These are phyloP conservation scores for Penicillium sp. DNA, from an alignment of 2,329 filamentous ascomycete genomes.

Conservation along the genomic window DNA sequence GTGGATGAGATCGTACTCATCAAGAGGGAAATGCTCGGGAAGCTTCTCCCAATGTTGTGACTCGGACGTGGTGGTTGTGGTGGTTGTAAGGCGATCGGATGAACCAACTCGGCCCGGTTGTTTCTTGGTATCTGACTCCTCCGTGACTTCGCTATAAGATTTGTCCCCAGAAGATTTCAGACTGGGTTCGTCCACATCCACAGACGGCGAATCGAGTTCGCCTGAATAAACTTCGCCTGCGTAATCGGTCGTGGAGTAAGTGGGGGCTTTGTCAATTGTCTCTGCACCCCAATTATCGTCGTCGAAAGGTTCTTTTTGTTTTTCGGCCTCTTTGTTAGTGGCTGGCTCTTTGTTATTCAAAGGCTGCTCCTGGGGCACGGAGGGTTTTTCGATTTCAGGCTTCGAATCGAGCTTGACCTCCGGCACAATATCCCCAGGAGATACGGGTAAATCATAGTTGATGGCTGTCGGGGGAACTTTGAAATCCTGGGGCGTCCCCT, in stretches of 20 bases:
- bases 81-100: slow-evolving; percentile 17
- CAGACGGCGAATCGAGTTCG: background rate
- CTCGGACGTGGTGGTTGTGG: slow-evolving; percentile 24
- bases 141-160: slow-evolving; percentile 6
- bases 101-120: slow-evolving; percentile 32
- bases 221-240: background rate
- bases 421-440: background rate
- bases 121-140: slow-evolving; percentile 29
- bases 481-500: slow-evolving; percentile 15
- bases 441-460: background rate
- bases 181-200: slow-evolving; percentile 1
- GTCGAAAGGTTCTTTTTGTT: slow-evolving; percentile 3
- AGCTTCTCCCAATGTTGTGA: slow-evolving; percentile 73
- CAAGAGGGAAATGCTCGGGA: slow-evolving; percentile 73
- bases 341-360: background rate
- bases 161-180: slow-evolving; percentile 2
- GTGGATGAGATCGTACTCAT: slow-evolving; percentile 64
- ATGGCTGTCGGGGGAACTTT: slow-evolving; percentile 12
- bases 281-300: background rate
- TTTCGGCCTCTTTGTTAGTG: background rate
- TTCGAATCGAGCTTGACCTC: slow-evolving; percentile 3
- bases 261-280: slow-evolving; percentile 3
- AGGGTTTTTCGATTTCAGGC: slow-evolving; percentile 5
- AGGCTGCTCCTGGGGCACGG: background rate
- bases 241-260: background rate